Evolutionary conservation across 2,329 filamentous ascomycete genomes (phyloP).

Genomic region (Neophaeococcomyces mojaviensis): DNA sequence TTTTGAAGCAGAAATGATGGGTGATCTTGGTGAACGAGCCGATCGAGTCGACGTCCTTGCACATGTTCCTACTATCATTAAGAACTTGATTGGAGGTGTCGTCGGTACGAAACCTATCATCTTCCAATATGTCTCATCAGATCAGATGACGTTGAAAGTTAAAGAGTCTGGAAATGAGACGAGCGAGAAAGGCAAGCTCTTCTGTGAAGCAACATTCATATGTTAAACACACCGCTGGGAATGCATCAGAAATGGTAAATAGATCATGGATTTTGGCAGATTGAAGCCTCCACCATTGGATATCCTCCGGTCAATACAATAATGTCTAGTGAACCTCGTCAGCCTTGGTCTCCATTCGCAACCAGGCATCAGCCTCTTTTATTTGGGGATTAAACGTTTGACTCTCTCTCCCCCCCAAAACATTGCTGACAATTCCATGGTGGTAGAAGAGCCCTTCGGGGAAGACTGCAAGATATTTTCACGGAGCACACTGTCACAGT

Average conservation of each 20-base stretch:
- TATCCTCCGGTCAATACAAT: constrained; percentile 19
- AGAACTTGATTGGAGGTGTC: constrained; percentile 80
- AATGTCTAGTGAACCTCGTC: constrained; percentile 21
- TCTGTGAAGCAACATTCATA: constrained; percentile 95
- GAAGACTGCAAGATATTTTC: too few species aligned
- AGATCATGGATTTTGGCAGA: constrained; percentile 14
- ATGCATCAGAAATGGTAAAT: constrained; percentile 10
- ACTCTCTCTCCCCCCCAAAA: too few species aligned
- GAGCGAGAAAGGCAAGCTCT: constrained; percentile 69
- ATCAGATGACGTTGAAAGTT: constrained; percentile 66
- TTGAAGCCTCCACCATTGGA: constrained; percentile 27
- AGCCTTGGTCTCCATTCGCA: not conserved
- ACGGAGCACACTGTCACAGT: too few species aligned
- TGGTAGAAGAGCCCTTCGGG: too few species aligned
- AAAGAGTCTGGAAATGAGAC: constrained; percentile 75
- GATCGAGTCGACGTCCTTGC: constrained; percentile 95
- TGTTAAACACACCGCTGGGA: constrained; percentile 41
- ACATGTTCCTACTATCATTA: constrained; percentile 90
- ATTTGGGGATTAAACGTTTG: too few species aligned
- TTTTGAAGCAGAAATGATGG: constrained; percentile 62
- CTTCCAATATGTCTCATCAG: constrained; percentile 74
- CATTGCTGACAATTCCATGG: too few species aligned
- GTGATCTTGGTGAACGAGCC: constrained; percentile 58
- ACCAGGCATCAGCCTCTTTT: too few species aligned
- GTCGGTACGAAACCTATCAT: constrained; percentile 95